Conservation (phyloP, 2,329 filamentous ascomycete genomes). For the Ophiostoma tasmaniense region DNA sequence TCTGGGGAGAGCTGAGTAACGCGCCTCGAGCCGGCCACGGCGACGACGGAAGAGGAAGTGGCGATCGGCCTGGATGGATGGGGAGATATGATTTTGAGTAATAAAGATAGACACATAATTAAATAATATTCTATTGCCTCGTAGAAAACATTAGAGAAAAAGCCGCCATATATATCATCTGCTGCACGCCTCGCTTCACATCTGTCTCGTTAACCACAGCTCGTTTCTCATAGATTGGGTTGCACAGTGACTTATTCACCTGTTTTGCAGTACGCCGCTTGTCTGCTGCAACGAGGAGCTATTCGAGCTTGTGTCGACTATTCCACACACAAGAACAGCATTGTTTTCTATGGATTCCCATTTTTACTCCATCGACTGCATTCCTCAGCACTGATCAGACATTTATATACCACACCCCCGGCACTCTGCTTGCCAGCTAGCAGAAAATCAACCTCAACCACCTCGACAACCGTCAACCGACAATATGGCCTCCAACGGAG, state of each 20-base stretch:
- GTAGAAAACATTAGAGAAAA: not conserved
- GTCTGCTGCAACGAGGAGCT: not conserved
- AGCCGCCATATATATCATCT: not conserved
- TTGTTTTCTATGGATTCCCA: no score
- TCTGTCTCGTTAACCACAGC: not conserved
- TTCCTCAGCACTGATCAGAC: not conserved
- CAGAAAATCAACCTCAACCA: not conserved
- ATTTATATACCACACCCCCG: not conserved
- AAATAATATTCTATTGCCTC: not conserved
- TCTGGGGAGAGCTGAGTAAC: constrained; percentile 1
- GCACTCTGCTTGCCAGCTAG: not conserved
- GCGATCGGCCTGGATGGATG: not conserved
- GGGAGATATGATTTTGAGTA: not conserved
- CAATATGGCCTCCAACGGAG: not conserved
- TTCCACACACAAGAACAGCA: no score
- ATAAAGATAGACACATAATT: not conserved
- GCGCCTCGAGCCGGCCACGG: not conserved
- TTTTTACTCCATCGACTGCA: not conserved
- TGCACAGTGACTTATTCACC: not conserved
- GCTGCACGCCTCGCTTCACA: not conserved
- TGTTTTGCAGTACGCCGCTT: not conserved
- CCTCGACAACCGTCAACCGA: not conserved
- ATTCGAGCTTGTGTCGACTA: no score
- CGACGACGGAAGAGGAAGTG: not conserved
- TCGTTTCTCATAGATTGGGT: not conserved